These are phyloP conservation scores for Entomophthora muscae DNA, from an alignment of 371 early-diverging fungal species.

Conservation along the genomic window DNA sequence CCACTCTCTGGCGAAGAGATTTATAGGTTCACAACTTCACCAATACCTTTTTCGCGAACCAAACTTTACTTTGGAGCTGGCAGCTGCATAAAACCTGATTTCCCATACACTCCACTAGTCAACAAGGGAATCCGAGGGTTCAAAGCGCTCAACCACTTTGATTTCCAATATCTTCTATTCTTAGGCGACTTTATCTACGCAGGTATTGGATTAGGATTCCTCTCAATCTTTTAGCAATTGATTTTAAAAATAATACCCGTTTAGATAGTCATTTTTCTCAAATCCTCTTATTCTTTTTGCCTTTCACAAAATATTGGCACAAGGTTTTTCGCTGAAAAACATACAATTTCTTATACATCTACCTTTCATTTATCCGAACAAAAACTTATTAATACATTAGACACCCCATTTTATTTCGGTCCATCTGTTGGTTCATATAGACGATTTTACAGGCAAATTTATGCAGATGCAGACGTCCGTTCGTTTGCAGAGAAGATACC, in stretches of 20 bases:
- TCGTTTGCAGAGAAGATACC: conserved; percentile 16
- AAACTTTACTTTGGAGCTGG: conserved; percentile 19
- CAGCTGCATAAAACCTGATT: conserved; percentile 27
- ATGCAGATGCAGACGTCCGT: conserved; percentile 15
- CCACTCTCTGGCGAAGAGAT: background rate
- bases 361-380: no score
- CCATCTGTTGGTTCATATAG: conserved; percentile 18
- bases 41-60: conserved; percentile 13
- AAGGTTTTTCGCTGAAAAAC: no score
- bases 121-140: conserved; percentile 14
- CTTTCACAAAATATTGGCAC: no score
- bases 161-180: conserved; percentile 16
- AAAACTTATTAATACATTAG: conserved; percentile 8
- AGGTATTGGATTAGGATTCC: background rate
- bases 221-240: background rate
- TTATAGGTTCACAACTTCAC: conserved; percentile 14
- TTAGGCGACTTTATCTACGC: conserved; percentile 30
- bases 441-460: conserved; percentile 24
- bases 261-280: background rate
- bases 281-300: no score
- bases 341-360: no score
- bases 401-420: conserved; percentile 22
- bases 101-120: conserved; percentile 18
- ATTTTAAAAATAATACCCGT: background rate
- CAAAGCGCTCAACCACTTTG: conserved; percentile 8